Conservation (phyloP, 2,329 filamentous ascomycete species). For the Sclerotinia subarctica region DNA sequence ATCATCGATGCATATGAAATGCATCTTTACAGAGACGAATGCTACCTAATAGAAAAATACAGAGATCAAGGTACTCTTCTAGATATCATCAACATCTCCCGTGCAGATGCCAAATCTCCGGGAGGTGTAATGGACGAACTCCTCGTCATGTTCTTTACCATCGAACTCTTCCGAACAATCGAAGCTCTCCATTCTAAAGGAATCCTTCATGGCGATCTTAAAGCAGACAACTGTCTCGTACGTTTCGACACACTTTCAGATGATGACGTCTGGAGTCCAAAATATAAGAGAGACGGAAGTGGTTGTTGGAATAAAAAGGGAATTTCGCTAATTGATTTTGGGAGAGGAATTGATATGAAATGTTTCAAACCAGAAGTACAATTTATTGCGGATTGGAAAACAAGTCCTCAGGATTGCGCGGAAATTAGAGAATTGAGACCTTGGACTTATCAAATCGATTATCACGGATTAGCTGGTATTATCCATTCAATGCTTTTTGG, state of each 20-base stretch:
- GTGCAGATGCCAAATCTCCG: slow-evolving; percentile 57
- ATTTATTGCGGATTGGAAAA: slow-evolving; percentile 96
- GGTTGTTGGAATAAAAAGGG: slow-evolving; percentile 80
- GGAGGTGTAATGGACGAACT: slow-evolving; percentile 79
- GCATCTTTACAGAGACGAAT: slow-evolving; percentile 87
- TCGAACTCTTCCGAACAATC: slow-evolving; percentile 86
- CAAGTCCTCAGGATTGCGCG: slow-evolving; percentile 79
- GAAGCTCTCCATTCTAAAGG: slow-evolving; percentile 79
- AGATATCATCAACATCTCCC: slow-evolving; percentile 88
- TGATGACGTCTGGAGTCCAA: slow-evolving; percentile 49
- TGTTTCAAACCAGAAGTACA: slow-evolving; percentile 72
- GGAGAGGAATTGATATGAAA: slow-evolving; percentile 89
- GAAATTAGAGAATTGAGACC: slow-evolving; percentile 93
- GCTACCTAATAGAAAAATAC: slow-evolving; percentile 83
- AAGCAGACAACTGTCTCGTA: slow-evolving; percentile 91
- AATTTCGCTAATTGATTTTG: slow-evolving; percentile 88
- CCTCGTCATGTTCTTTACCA: slow-evolving; percentile 90
- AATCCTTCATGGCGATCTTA: slow-evolving; percentile 89
- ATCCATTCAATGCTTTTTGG: slow-evolving; percentile 89
- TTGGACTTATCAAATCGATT: slow-evolving; percentile 98
- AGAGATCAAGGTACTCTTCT: slow-evolving; percentile 87
- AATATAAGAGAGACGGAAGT: slow-evolving; percentile 70
- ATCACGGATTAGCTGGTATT: slow-evolving; percentile 85
- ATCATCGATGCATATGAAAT: slow-evolving; percentile 83
- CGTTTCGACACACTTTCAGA: slow-evolving; percentile 63